Conservation (phyloP, 305 asterid genomes). For the Euphrasia arctica region DNA sequence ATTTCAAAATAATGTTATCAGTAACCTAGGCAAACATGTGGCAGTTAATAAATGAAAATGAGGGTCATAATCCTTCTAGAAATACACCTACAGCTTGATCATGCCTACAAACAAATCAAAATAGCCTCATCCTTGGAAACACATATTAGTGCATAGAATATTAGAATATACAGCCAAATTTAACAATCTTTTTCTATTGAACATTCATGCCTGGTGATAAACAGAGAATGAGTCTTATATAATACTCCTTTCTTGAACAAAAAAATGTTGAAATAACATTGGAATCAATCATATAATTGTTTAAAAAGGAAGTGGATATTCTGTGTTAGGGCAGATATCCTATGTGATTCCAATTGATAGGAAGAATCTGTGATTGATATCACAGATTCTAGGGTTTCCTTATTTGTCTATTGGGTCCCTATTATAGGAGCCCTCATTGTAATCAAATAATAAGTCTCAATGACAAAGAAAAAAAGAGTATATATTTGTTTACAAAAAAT, state of each 20-base stretch:
- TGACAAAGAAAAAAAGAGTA: too few relatives aligned
- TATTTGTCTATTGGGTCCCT: too few relatives aligned
- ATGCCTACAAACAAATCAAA: background rate
- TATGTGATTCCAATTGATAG: too few relatives aligned
- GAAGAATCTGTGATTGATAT: too few relatives aligned
- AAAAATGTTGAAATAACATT: too few relatives aligned
- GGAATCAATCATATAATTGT: too few relatives aligned
- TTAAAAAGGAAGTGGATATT: too few relatives aligned
- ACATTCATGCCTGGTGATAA: constrained; percentile 4
- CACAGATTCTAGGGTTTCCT: too few relatives aligned
- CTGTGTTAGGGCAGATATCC: too few relatives aligned
- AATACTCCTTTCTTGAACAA: background rate
- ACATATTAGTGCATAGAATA: background rate
- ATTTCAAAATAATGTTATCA: constrained; percentile 24
- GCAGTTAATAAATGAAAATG: constrained; percentile 14
- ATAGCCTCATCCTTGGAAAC: background rate
- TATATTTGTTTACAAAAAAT: background rate
- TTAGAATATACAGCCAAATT: background rate
- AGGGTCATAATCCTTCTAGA: background rate
- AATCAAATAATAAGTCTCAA: too few relatives aligned
- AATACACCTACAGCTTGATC: constrained; percentile 1
- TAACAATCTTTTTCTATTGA: background rate
- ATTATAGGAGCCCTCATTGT: too few relatives aligned
- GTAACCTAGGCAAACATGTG: constrained; percentile 19
- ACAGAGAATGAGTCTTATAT: constrained; percentile 5